A percentile compares a stretch with the other conserved stretches of the same genome.
These are phyloP conservation scores for Cerrena zonata DNA, from an alignment of 1,284 basidiomycete genomes.

Conservation along the genomic window DNA sequence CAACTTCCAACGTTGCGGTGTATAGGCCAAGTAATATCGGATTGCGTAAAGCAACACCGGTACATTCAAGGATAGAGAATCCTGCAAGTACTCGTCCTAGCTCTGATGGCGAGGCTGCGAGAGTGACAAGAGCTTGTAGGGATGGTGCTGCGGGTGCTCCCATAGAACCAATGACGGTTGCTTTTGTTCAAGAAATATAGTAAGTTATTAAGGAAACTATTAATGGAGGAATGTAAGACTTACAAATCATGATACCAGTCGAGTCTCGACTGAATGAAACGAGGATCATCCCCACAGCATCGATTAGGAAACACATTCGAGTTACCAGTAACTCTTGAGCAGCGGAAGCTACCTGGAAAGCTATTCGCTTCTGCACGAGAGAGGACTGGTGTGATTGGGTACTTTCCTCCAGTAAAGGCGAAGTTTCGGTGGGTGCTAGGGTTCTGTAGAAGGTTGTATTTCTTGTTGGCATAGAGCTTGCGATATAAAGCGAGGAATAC, in stretches of 20 bases:
- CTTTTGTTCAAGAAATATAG: background rate
- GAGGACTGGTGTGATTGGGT: background rate
- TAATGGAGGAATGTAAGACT: background rate
- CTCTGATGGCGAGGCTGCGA: constrained; percentile 17
- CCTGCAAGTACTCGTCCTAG: constrained; percentile 11
- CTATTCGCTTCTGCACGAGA: background rate
- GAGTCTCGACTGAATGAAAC: constrained; percentile 6
- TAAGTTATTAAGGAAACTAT: background rate
- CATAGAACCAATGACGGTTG: constrained; percentile 5
- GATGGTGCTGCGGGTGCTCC: constrained; percentile 11
- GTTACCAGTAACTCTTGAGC: constrained; percentile 9
- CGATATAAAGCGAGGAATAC: constrained; percentile 3
- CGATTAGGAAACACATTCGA: constrained; percentile 7
- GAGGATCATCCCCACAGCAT: constrained; percentile 7
- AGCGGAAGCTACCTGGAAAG: background rate
- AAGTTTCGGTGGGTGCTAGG: background rate
- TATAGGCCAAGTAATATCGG: constrained; percentile 8
- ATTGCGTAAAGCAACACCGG: constrained; percentile 8
- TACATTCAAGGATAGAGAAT: constrained; percentile 6
- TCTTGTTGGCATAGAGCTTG: background rate
- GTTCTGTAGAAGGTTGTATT: background rate
- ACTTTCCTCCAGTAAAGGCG: background rate
- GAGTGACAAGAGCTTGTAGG: constrained; percentile 10
- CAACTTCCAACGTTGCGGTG: constrained; percentile 4
- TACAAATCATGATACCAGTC: background rate